Conservation (phyloP, 306 rosid genomes). For the Heteromeles arbutifolia region DNA sequence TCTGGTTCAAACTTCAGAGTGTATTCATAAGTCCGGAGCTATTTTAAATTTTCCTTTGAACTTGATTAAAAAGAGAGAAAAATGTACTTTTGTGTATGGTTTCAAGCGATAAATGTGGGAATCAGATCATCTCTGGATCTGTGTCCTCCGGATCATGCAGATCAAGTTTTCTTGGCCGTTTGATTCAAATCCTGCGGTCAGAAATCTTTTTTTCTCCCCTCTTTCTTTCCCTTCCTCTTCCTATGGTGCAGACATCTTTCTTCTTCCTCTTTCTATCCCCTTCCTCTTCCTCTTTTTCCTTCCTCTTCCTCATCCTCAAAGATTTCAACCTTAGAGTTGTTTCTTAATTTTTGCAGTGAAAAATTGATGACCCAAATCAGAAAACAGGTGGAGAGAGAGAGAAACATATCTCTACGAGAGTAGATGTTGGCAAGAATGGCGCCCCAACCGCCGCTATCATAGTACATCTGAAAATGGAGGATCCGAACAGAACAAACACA, state of each 20-base stretch:
- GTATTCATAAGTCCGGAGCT: neutral
- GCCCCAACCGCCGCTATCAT: slow-evolving; percentile 82
- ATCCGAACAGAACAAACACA: slow-evolving; percentile 80
- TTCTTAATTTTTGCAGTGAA: neutral
- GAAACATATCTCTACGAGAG: slow-evolving; percentile 58
- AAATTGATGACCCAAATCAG: neutral
- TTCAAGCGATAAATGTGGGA: neutral
- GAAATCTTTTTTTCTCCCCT: no score
- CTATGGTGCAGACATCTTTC: no score
- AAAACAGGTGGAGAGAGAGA: neutral
- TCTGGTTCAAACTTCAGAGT: no score
- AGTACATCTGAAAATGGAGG: slow-evolving; percentile 82
- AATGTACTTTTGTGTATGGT: neutral
- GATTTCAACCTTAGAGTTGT: neutral
- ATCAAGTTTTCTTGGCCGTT: no score
- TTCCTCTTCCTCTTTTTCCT: no score
- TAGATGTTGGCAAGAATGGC: slow-evolving; percentile 69
- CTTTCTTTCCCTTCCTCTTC: no score
- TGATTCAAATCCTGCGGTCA: no score
- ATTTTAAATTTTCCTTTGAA: neutral
- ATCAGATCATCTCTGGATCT: no score
- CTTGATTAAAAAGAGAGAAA: neutral
- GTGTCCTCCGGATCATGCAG: no score
- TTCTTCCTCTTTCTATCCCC: no score
- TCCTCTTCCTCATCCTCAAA: no score